A percentile compares a stretch with the other conserved stretches of the same genome.
Conservation (phyloP, 2,329 filamentous ascomycete genomes). For the Penicillium sp. region DNA sequence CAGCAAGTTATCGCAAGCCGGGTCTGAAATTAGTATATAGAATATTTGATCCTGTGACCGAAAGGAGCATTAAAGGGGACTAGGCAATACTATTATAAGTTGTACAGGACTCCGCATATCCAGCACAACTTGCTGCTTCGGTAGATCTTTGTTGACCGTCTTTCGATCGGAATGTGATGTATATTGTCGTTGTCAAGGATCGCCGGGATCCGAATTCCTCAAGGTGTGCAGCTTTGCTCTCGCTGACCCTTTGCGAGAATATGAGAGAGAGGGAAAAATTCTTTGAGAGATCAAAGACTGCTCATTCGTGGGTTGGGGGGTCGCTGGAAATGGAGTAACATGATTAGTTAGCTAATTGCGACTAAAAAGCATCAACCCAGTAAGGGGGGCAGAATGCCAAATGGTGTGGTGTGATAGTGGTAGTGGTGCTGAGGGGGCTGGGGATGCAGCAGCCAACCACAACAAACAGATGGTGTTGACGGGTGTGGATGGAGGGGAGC, state of each 20-base stretch:
- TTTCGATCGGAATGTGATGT: conserved; percentile 11
- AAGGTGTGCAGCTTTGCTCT: not conserved
- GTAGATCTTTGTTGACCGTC: conserved; percentile 8
- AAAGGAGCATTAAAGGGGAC: not conserved
- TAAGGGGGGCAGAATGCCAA: conserved; percentile 5
- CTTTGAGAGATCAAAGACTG: conserved; percentile 5
- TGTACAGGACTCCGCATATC: not conserved
- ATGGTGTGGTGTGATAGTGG: conserved; percentile 4
- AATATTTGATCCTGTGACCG: conserved; percentile 1
- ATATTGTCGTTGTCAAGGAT: conserved; percentile 5
- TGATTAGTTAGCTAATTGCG: conserved; percentile 8
- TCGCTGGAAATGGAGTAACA: conserved; percentile 9
- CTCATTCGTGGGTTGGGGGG: conserved; percentile 8
- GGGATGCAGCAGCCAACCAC: conserved; percentile 13
- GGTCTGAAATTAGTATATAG: not conserved
- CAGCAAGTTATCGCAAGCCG: not conserved
- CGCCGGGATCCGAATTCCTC: not conserved
- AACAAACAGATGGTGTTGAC: conserved; percentile 5
- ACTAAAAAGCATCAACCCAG: conserved; percentile 6
- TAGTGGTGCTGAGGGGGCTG: not conserved
- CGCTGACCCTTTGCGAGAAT: not conserved
- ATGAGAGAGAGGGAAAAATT: conserved; percentile 7
- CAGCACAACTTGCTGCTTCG: not conserved
- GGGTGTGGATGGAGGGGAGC: conserved; percentile 14
- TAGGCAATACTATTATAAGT: conserved; percentile 1